phyloP scores from a whole-genome alignment of 371 early-diverging fungal genomes.

The Haplosporangium sp. region DNA sequence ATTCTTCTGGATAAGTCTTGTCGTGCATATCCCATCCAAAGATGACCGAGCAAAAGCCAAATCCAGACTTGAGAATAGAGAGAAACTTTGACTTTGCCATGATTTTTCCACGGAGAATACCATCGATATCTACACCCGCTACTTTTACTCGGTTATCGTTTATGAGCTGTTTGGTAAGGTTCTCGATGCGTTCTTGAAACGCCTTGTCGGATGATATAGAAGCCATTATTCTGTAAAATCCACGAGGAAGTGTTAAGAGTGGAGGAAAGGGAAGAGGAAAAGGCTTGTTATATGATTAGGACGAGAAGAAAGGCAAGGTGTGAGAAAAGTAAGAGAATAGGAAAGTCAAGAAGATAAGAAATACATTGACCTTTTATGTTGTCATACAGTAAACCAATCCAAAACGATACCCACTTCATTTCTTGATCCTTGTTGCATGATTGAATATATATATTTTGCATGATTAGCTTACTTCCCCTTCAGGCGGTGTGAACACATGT shows the following conservation, averaged over 20 bases:
- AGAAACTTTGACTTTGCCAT: conserved; percentile 77
- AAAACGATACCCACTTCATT: no score
- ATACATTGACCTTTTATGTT: neutral
- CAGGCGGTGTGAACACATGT: conserved; percentile 9
- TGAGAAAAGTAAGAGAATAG: neutral
- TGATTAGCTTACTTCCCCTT: no score
- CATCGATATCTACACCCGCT: conserved; percentile 84
- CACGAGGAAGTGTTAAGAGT: neutral
- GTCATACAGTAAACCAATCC: neutral
- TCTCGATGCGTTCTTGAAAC: conserved; percentile 10
- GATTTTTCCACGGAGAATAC: conserved; percentile 82
- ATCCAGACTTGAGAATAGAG: conserved; percentile 71
- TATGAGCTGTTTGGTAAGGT: conserved; percentile 36
- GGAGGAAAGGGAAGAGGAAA: neutral
- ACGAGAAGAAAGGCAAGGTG: neutral
- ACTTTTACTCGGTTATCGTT: conserved; percentile 66
- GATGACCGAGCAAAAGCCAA: conserved; percentile 90
- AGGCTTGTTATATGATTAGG: neutral
- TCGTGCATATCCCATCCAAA: conserved; percentile 89
- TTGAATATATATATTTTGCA: no score
- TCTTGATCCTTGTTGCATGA: no score
- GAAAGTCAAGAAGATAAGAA: neutral
- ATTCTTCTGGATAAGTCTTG: conserved; percentile 57
- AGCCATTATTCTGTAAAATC: neutral
- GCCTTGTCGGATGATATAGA: neutral